Evolutionary conservation across 768 basidiomycete genomes (phyloP), one percentile per base, ranked within the genome.

Genomic region (Mrakia gelida): DNA sequence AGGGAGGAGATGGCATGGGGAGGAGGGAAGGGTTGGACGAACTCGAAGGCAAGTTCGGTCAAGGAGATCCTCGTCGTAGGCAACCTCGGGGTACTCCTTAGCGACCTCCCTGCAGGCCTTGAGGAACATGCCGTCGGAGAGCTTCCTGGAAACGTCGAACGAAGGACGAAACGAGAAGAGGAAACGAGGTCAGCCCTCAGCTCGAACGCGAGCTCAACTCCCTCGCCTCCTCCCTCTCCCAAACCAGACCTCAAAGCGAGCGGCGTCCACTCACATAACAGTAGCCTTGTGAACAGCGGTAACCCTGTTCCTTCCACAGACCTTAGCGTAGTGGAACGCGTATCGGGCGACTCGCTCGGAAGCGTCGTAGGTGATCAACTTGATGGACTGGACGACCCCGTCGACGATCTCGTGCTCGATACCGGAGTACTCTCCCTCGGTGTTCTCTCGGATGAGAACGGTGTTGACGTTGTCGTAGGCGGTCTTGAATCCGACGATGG

Each of bases 61-160:
- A 79, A 99, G 88, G 71, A 99, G 88, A 84, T 99, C 97, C 85
- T 99, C 97, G 83, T 98, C 95, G 84, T 98, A 99, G 61, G 89
- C 87, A 82, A 99, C 89, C 79, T 91, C 90, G 28, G 97, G 97
- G 88, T 91, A 99, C 76, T 94, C 95, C 84, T 96, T 95, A 8
- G 96, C 91, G 59, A 99, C 93, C 81, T 94, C 91, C 75, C 97
- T 91, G 86, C 97, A 98, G 32, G 97, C 97, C 59, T 93, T 92
- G 85, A 99, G 87, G 89, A 99, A 99, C 95, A 98, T 97, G 79
- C 97, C 97, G 84, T 99, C 97, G 28, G 96, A 98, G 92, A 98
- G 94, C 91, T 98, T 98, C 95, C 95, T 97, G 83, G 41, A 73
- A 28, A 70, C 18, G 38, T 73, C 41, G 34, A 63, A 34, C 11